These are phyloP conservation scores for Cymbopogon citratus DNA, from an alignment of 176 grass and related monocot species.

Conservation along the genomic window DNA sequence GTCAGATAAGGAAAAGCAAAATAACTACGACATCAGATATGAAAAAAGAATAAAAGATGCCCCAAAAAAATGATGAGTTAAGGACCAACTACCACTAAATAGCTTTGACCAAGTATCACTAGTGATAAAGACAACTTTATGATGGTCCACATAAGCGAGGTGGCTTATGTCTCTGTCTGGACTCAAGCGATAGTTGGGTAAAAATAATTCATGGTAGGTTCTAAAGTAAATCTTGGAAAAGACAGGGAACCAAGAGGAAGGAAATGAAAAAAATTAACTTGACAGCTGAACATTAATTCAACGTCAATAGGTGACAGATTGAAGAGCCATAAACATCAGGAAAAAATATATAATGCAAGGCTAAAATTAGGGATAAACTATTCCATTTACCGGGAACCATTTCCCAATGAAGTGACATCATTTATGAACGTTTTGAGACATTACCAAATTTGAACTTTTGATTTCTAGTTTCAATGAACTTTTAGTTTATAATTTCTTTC, in stretches of 20 bases:
- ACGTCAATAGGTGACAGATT: neutral
- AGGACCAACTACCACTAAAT: neutral
- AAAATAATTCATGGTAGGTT: neutral
- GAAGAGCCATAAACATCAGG: neutral
- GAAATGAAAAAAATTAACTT: neutral
- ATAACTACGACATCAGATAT: constrained; percentile 9
- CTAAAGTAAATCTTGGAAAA: neutral
- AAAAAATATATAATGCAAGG: neutral
- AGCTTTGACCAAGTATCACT: neutral
- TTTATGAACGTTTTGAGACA: neutral
- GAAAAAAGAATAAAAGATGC: neutral
- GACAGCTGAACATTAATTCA: neutral
- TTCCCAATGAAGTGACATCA: neutral
- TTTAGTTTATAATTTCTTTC: neutral
- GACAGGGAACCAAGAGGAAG: neutral
- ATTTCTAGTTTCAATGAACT: neutral
- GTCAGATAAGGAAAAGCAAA: constrained; percentile 9
- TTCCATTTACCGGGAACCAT: neutral
- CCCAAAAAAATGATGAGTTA: neutral
- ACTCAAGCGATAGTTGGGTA: neutral
- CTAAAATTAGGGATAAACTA: neutral
- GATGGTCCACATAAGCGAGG: neutral
- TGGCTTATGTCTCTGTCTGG: neutral
- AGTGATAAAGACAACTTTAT: neutral
- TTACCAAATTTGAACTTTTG: neutral